A percentile compares a stretch with the other conserved stretches of the same genome.
phyloP scores from a whole-genome alignment of 352 stramenopile genomes.

The Globisporangium ultimum region DNA sequence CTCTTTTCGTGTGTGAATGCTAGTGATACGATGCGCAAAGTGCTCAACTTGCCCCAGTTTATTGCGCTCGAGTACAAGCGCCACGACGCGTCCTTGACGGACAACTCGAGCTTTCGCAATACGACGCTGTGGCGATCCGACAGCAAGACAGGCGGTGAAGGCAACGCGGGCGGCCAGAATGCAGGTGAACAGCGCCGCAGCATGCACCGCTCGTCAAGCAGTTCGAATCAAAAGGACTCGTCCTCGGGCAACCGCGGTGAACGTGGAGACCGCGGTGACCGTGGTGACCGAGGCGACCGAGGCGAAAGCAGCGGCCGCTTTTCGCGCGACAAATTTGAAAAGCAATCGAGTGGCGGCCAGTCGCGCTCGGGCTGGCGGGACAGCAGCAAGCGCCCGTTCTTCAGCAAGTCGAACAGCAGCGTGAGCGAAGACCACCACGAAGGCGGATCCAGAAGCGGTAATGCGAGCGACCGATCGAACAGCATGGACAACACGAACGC shows the following conservation, averaged over 20 bases:
- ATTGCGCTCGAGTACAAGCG: conserved; percentile 91
- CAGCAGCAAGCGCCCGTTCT: conserved; percentile 50
- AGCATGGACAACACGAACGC: conserved; percentile 31
- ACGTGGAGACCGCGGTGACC: conserved; percentile 11
- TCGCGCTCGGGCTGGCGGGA: conserved; percentile 56
- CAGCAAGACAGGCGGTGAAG: conserved; percentile 23
- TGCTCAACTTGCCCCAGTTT: conserved; percentile 90
- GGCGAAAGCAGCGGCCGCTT: conserved; percentile 37
- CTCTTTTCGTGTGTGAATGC: background rate
- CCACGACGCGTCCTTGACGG: conserved; percentile 83
- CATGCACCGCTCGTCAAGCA: conserved; percentile 14
- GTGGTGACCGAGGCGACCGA: conserved; percentile 10
- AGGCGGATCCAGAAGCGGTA: conserved; percentile 28
- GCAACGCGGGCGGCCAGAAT: conserved; percentile 48
- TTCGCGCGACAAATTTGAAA: conserved; percentile 40
- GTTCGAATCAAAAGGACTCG: conserved; percentile 16
- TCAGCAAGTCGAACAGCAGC: conserved; percentile 33
- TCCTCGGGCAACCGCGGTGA: conserved; percentile 9
- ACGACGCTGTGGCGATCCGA: conserved; percentile 73
- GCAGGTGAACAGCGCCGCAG: conserved; percentile 7
- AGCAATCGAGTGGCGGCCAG: conserved; percentile 21
- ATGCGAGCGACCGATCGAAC: conserved; percentile 21
- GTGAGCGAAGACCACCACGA: conserved; percentile 23
- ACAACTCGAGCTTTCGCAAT: conserved; percentile 79
- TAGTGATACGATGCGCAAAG: conserved; percentile 79